phyloP scores from a whole-genome alignment of 2,329 filamentous ascomycete species.

The Colletotrichum tofieldiae region DNA sequence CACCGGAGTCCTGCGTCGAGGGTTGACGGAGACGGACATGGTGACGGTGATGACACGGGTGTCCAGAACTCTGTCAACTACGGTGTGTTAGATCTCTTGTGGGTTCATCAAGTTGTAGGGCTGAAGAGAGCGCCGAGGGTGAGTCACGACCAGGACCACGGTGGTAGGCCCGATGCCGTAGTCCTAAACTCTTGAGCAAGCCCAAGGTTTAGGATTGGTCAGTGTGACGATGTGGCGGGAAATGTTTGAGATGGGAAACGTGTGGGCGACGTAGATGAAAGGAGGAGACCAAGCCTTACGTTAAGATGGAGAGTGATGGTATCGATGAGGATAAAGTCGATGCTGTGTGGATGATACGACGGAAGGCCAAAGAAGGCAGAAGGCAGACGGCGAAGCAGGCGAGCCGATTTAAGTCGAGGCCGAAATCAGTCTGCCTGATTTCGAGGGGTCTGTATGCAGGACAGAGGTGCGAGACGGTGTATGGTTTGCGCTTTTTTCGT shows the following conservation, averaged over 20 bases:
- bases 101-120: conserved; percentile 43
- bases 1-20: conserved; percentile 63
- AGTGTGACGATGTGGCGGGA: conserved; percentile 37
- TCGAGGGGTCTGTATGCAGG: conserved; percentile 11
- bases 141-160: conserved; percentile 50
- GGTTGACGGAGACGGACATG: conserved; percentile 64
- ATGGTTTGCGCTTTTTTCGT: conserved; percentile 19
- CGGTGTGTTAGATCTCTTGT: conserved; percentile 42
- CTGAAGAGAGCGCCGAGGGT: conserved; percentile 48
- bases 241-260: conserved; percentile 30
- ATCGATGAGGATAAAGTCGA: conserved; percentile 13
- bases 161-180: conserved; percentile 29
- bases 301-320: conserved; percentile 3
- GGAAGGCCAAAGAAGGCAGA: conserved; percentile 9
- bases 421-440: conserved; percentile 41
- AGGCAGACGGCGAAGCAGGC: conserved; percentile 28
- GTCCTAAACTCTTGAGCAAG: conserved; percentile 39
- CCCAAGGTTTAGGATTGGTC: conserved; percentile 39
- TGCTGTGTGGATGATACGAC: conserved; percentile 2
- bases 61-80: conserved; percentile 51
- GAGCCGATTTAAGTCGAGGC: conserved; percentile 41
- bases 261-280: conserved; percentile 22
- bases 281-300: conserved; percentile 35
- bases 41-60: conserved; percentile 49
- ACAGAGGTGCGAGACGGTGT: conserved; percentile 19